These are phyloP conservation scores for Seminavis robusta DNA, from an alignment of 108 stramenopile species.

Conservation along the genomic window DNA sequence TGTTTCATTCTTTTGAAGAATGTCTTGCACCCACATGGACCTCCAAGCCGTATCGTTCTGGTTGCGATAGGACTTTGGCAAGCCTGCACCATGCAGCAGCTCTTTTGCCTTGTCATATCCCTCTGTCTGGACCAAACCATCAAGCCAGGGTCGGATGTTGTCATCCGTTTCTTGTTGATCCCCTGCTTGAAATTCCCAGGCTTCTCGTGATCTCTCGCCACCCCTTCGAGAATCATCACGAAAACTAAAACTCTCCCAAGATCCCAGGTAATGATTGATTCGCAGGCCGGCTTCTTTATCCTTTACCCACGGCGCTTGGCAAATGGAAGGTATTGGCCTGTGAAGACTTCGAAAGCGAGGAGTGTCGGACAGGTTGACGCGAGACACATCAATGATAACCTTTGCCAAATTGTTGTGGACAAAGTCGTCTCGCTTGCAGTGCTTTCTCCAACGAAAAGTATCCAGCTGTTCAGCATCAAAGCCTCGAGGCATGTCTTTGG, in stretches of 20 bases:
- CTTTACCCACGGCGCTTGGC: constrained; percentile 25
- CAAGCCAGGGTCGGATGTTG: constrained; percentile 44
- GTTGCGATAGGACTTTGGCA: constrained; percentile 17
- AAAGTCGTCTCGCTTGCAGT: constrained; percentile 31
- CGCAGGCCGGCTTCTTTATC: constrained; percentile 31
- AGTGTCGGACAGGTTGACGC: constrained; percentile 18
- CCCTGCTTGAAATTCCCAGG: constrained; percentile 37
- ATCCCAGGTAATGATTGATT: constrained; percentile 53
- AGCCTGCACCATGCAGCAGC: constrained; percentile 30
- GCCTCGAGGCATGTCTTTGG: constrained; percentile 1
- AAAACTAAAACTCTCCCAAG: constrained; percentile 40
- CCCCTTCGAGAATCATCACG: constrained; percentile 41
- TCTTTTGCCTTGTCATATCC: constrained; percentile 26
- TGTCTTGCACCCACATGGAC: no score
- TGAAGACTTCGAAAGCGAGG: constrained; percentile 23
- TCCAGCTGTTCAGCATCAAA: constrained; percentile 28
- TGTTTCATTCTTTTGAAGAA: no score
- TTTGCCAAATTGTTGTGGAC: constrained; percentile 46
- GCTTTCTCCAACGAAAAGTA: constrained; percentile 38
- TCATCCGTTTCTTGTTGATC: constrained; percentile 29
- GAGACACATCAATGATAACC: constrained; percentile 44
- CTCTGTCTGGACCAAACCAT: constrained; percentile 36
- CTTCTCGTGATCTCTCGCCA: constrained; percentile 27
- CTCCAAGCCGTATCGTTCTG: not conserved
- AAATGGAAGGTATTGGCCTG: constrained; percentile 31